Percentiles rank a stretch among this genome's conserved stretches.
Evolutionary conservation across 78 protist genomes (phyloP).

Genomic region (Monosiga brevicollis): DNA sequence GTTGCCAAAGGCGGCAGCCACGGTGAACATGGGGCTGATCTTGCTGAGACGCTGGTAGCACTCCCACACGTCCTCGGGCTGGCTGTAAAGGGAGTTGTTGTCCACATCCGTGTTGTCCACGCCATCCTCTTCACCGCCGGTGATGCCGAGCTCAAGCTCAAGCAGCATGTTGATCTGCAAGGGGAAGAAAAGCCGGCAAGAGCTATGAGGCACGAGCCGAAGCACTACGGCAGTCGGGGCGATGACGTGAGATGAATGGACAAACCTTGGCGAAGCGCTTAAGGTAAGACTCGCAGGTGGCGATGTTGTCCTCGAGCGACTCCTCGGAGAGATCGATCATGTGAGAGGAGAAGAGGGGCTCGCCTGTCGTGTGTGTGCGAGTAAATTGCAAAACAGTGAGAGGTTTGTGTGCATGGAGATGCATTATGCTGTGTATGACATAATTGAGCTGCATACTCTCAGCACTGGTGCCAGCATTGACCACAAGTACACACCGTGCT

Average conservation of each 20-base stretch:
- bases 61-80: conserved; percentile 46
- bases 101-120: conserved; percentile 46
- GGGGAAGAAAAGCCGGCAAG: too few species aligned
- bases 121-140: conserved; percentile 77
- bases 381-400: too few species aligned
- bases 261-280: conserved; percentile 28
- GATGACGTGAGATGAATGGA: conserved; percentile 14
- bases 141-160: conserved; percentile 69
- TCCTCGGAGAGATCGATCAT: conserved; percentile 67
- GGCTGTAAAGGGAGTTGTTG: conserved; percentile 40
- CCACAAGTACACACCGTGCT: too few species aligned
- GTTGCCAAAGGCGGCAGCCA: conserved; percentile 71
- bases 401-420: too few species aligned
- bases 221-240: conserved; percentile 5
- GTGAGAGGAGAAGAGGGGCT: conserved; percentile 64
- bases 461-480: too few species aligned
- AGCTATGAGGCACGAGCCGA: conserved; percentile 9
- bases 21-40: conserved; percentile 30
- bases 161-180: conserved; percentile 33
- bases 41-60: conserved; percentile 29
- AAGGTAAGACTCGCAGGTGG: conserved; percentile 33
- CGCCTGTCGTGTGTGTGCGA: too few species aligned
- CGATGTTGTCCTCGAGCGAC: conserved; percentile 42
- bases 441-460: too few species aligned
- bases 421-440: too few species aligned